Evolutionary conservation across 208 protist species (phyloP).

Genomic region (Trypanosoma melophagium): DNA sequence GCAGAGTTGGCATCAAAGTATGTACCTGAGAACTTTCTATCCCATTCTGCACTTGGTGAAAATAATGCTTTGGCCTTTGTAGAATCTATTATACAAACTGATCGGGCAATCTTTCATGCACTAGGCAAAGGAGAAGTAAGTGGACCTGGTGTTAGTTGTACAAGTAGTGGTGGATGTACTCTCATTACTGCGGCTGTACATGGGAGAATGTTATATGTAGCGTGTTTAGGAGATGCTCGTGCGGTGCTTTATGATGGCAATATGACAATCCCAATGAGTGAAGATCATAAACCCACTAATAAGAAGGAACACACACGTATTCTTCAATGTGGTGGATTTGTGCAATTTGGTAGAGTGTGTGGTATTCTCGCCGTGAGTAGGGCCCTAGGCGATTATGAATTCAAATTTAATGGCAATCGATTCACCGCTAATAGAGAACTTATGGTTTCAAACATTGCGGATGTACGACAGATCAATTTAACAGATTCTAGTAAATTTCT

Average conservation of each 20-base stretch:
- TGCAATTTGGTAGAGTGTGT: conserved; percentile 92
- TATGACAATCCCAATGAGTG: conserved; percentile 83
- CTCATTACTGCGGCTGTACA: conserved; percentile 67
- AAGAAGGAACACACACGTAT: conserved; percentile 75
- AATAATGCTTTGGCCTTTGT: conserved; percentile 77
- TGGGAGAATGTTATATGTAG: conserved; percentile 81
- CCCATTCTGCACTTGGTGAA: conserved; percentile 58
- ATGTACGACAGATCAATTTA: conserved; percentile 71
- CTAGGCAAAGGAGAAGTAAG: conserved; percentile 24
- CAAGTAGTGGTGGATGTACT: conserved; percentile 59
- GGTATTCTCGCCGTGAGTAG: conserved; percentile 89
- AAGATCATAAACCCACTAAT: conserved; percentile 91
- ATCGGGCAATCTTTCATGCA: conserved; percentile 47
- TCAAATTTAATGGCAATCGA: conserved; percentile 70
- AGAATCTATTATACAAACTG: conserved; percentile 72
- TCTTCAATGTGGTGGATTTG: conserved; percentile 78
- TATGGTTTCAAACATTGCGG: conserved; percentile 80
- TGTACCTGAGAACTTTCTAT: conserved; percentile 61
- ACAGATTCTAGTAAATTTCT: conserved; percentile 76
- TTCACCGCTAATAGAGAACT: conserved; percentile 42
- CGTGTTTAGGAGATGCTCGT: conserved; percentile 87
- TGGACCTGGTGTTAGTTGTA: not conserved
- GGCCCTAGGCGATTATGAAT: conserved; percentile 90
- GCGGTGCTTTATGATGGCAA: conserved; percentile 76
- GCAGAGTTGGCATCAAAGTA: conserved; percentile 58